Conservation (phyloP, 1,139 yeast species). For the Saccharomycopsis crataegensis region DNA sequence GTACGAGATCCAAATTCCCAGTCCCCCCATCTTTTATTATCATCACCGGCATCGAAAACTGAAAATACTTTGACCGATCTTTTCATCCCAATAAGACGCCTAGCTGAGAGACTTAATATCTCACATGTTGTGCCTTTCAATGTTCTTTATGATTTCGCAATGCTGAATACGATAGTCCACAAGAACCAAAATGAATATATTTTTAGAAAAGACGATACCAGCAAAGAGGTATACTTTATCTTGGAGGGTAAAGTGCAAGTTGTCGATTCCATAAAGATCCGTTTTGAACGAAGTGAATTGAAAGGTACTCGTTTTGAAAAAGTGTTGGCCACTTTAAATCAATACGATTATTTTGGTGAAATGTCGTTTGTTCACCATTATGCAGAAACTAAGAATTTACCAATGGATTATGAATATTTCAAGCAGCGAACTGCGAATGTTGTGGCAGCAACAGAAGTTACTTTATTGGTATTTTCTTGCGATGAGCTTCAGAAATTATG, state of each 20-base stretch:
- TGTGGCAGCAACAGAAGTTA: conserved; percentile 52
- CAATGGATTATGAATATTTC: not conserved
- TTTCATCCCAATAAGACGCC: not conserved
- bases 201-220: conserved; percentile 50
- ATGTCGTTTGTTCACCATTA: conserved; percentile 57
- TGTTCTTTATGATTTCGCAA: conserved; percentile 6
- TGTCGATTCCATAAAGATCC: conserved; percentile 34
- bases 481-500: conserved; percentile 46
- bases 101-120: conserved; percentile 1
- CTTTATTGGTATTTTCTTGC: conserved; percentile 51
- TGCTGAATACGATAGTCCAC: not conserved
- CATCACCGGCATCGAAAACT: not conserved
- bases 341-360: conserved; percentile 70
- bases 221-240: conserved; percentile 59
- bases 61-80: conserved; percentile 5
- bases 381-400: conserved; percentile 21
- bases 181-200: conserved; percentile 48
- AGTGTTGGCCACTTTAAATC: conserved; percentile 48
- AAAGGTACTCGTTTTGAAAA: conserved; percentile 28
- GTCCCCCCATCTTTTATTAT: not conserved
- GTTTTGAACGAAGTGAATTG: conserved; percentile 16
- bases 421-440: conserved; percentile 43
- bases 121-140: conserved; percentile 3
- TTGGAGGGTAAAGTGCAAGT: conserved; percentile 68
- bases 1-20: not conserved